Conservation (phyloP, 352 stramenopile genomes). For the Phytophthora pini region DNA sequence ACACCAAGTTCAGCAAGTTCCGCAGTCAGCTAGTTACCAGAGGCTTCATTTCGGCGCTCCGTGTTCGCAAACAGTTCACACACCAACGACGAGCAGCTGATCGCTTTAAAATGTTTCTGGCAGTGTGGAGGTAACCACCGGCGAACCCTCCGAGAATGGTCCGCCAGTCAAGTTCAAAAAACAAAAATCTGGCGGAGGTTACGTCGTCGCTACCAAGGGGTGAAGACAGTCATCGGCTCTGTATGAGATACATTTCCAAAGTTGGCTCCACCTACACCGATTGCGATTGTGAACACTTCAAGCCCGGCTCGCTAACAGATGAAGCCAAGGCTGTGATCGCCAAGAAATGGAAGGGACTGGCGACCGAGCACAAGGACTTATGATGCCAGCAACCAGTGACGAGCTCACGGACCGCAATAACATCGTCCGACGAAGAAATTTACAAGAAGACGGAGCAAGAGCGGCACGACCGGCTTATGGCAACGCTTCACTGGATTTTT, state of each 20-base stretch:
- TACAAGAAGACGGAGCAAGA: background rate
- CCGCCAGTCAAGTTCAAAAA: background rate
- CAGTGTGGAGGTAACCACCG: background rate
- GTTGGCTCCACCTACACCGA: background rate
- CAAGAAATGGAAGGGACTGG: constrained; percentile 11
- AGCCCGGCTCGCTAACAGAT: background rate
- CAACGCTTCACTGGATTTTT: background rate
- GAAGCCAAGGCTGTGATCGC: constrained; percentile 7
- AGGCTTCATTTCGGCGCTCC: background rate
- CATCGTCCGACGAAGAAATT: no score
- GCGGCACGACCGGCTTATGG: constrained; percentile 11
- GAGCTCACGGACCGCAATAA: no score
- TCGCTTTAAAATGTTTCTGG: background rate
- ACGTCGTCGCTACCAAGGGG: background rate
- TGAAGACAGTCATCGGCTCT: constrained; percentile 3
- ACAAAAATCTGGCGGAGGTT: background rate
- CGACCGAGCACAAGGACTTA: constrained; percentile 10
- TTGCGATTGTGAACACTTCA: constrained; percentile 4
- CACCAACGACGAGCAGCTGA: constrained; percentile 12
- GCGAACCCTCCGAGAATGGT: background rate
- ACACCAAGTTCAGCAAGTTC: constrained; percentile 16
- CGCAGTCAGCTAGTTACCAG: background rate
- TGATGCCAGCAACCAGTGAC: background rate
- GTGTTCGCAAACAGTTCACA: constrained; percentile 3
- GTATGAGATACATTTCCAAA: constrained; percentile 7